Evolutionary conservation across 2,329 filamentous ascomycete genomes (phyloP).

Genomic region (Penicillium freii): DNA sequence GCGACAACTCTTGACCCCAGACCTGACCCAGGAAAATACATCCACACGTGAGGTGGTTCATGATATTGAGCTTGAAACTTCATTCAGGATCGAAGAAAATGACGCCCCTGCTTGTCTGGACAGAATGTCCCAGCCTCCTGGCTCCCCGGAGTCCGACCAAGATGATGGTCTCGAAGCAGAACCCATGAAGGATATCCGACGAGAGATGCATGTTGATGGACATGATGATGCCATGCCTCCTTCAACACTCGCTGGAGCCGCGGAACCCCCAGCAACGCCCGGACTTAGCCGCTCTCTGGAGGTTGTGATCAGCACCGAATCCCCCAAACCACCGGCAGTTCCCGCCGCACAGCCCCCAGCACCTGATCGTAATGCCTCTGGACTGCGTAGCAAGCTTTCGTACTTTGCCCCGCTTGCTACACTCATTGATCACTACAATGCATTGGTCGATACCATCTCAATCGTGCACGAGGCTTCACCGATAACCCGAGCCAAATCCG

Average conservation of each 20-base stretch:
- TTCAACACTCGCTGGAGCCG: background rate
- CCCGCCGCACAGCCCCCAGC: constrained; percentile 2
- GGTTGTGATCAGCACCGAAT: constrained; percentile 1
- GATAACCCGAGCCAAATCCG: constrained; percentile 35
- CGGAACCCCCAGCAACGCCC: background rate
- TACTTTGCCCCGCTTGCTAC: constrained; percentile 46
- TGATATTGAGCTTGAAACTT: background rate
- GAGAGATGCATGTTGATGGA: background rate
- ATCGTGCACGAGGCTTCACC: constrained; percentile 37
- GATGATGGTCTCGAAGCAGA: background rate
- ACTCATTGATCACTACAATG: constrained; percentile 44
- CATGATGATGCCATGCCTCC: background rate
- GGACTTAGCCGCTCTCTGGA: background rate
- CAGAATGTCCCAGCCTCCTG: background rate
- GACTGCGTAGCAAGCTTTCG: constrained; percentile 42
- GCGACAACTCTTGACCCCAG: constrained; percentile 23
- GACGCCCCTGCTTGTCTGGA: background rate
- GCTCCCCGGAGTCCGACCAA: background rate
- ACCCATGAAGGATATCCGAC: background rate
- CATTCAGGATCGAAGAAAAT: background rate
- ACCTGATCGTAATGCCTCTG: constrained; percentile 32
- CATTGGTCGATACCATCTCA: constrained; percentile 44
- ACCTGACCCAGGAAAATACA: constrained; percentile 24
- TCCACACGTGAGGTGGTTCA: background rate
- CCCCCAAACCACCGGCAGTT: background rate